phyloP scores from a whole-genome alignment of 768 basidiomycete species.

The Hypsizygus marmoreus region DNA sequence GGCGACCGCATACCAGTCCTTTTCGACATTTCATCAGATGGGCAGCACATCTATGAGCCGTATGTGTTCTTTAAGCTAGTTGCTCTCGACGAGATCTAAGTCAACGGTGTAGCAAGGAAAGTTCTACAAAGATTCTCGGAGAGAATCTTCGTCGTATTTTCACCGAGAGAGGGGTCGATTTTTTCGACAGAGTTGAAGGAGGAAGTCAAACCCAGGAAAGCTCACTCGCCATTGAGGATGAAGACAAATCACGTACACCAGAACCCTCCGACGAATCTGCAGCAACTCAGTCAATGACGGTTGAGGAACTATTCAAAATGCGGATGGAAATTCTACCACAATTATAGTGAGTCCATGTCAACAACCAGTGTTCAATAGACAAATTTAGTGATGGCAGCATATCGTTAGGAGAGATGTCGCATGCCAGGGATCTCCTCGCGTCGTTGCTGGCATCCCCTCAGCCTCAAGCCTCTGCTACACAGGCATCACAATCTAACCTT shows the following conservation, averaged over 20 bases:
- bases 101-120: constrained; percentile 64
- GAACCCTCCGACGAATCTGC: constrained; percentile 29
- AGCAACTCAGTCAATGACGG: constrained; percentile 57
- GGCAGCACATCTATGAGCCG: constrained; percentile 73
- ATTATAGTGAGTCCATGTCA: constrained; percentile 59
- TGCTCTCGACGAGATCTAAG: too few species aligned
- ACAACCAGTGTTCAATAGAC: not conserved
- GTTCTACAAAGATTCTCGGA: constrained; percentile 59
- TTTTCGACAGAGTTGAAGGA: constrained; percentile 54
- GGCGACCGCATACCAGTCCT: constrained; percentile 64
- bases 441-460: constrained; percentile 49
- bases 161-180: constrained; percentile 70
- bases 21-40: constrained; percentile 70
- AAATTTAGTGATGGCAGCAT: constrained; percentile 43
- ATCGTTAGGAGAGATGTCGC: constrained; percentile 78
- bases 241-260: constrained; percentile 24
- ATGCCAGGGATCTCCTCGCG: constrained; percentile 70
- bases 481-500: constrained; percentile 34
- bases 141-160: constrained; percentile 71
- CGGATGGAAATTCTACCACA: constrained; percentile 70
- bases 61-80: constrained; percentile 38
- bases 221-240: constrained; percentile 9
- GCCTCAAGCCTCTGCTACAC: constrained; percentile 9
- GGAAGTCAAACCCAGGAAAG: constrained; percentile 8
- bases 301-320: constrained; percentile 75